These are phyloP conservation scores for Tylopilus vinaceipallidus DNA, from an alignment of 768 basidiomycete genomes.

Conservation along the genomic window DNA sequence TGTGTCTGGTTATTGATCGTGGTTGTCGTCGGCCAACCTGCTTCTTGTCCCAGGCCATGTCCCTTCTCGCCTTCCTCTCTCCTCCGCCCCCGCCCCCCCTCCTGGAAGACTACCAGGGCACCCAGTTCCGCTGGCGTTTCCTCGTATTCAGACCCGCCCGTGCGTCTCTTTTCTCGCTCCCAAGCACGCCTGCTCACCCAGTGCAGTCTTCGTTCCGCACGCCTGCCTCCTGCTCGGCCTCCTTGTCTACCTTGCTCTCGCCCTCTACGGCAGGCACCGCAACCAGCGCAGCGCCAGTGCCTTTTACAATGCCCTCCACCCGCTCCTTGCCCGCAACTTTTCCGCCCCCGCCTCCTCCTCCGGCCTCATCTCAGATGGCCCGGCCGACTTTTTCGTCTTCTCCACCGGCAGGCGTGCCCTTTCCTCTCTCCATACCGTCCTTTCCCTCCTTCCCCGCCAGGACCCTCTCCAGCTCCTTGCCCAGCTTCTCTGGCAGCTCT, in stretches of 20 bases:
- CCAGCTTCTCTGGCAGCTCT: conserved; percentile 58
- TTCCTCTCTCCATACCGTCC: conserved; percentile 73
- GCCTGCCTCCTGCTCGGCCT: conserved; percentile 51
- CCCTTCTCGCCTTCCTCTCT: conserved; percentile 16
- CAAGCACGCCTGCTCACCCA: not conserved
- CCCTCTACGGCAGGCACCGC: conserved; percentile 55
- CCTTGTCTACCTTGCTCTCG: conserved; percentile 54
- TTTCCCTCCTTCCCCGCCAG: conserved; percentile 79
- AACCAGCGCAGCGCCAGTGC: conserved; percentile 62
- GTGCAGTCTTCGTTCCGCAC: conserved; percentile 65
- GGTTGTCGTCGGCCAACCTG: conserved; percentile 4
- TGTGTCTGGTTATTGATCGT: conserved; percentile 15
- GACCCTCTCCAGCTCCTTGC: conserved; percentile 68
- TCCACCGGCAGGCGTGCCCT: conserved; percentile 83
- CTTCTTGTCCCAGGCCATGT: conserved; percentile 5
- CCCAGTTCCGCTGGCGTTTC: conserved; percentile 70
- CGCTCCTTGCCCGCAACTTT: conserved; percentile 70
- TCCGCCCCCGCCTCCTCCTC: conserved; percentile 54
- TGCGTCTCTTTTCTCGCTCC: conserved; percentile 28
- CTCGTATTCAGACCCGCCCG: conserved; percentile 80
- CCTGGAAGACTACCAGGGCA: conserved; percentile 65
- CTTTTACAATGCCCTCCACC: conserved; percentile 62
- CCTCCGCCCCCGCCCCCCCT: conserved; percentile 7
- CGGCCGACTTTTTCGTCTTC: conserved; percentile 80
- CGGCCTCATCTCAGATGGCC: conserved; percentile 63